phyloP scores from a whole-genome alignment of 176 grass and related monocot genomes.

The Aegilops bicornis region DNA sequence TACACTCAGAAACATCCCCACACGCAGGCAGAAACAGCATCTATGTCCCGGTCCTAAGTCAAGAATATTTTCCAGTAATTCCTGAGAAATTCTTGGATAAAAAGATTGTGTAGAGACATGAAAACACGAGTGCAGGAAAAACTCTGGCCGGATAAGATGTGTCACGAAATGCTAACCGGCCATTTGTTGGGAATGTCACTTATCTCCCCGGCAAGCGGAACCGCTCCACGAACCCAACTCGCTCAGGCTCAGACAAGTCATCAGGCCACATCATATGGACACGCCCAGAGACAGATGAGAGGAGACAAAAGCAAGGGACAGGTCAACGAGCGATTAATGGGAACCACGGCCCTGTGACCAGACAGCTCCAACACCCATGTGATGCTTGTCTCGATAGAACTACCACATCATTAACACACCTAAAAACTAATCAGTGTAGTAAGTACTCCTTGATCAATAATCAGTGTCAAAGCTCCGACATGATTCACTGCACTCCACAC shows the following conservation, averaged over 20 bases:
- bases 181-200: background rate
- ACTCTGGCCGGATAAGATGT: background rate
- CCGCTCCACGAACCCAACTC: background rate
- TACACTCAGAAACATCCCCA: background rate
- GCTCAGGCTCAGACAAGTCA: background rate
- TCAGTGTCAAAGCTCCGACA: background rate
- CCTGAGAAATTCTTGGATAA: background rate
- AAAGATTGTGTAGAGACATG: background rate
- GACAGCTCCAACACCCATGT: slow-evolving; percentile 29
- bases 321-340: slow-evolving; percentile 38
- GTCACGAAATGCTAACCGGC: background rate
- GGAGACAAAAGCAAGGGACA: background rate
- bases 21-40: background rate
- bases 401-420: background rate
- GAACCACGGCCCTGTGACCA: background rate
- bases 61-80: background rate
- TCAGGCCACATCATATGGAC: background rate
- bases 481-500: background rate
- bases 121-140: background rate
- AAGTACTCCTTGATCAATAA: background rate
- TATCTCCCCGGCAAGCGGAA: background rate
- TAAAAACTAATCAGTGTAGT: too few species aligned
- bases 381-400: background rate
- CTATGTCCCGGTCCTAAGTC: background rate
- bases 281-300: background rate